Base-by-base conservation (phyloP, 2,329 filamentous ascomycete species). In the Raffaelea ambrosiae region DNA sequence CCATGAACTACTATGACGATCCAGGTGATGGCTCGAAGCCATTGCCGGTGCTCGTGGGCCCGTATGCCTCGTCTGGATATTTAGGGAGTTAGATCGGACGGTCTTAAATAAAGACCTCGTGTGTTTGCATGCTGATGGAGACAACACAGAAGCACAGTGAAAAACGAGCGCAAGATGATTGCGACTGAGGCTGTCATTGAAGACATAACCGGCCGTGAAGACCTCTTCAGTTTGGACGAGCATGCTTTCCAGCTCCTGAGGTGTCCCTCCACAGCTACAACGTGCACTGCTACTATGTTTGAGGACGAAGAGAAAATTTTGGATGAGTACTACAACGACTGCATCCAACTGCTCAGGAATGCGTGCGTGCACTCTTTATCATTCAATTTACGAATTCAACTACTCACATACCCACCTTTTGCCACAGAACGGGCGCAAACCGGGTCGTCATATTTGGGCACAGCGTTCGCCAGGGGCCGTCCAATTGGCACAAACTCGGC, bases 401-500 rank as follows among this genome's bases (percentile, higher is more conserved):
- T n/a, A n/a, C n/a, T n/a, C n/a, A n/a, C n/a, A n/a, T 18, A 22
- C 40, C n/a, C 9, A 16, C 18, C 10, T 22, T 35, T 9, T 20
- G 3, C 2, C n/a, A 9, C 7, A 50, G 44, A 26, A 82, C 78
- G 16, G 78, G 77, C 3, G 77, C 72, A 2, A 61, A 59, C 23
- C 70, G 71, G 20, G 61, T 81, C 54, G 72, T 77, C 65, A 78
- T 82, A 58, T 83, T 83, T 58, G 76, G 81, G 63, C 81, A 88
- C 63, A 88, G 84, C 11, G 80, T 87, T 54, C 79, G 86, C 33
- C 61, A 63, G 40, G 66, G 66, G 0, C 66, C 65, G 7, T 63
- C 66, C 3, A 59, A 69, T 48, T 88, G 84, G 82, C 78, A 81
- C 59, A 84, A 84, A 57, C 61, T 83, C 68, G 78, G 81, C 68